phyloP scores from a whole-genome alignment of 805 yeast species.

The Wickerhamomyces silvicola region DNA sequence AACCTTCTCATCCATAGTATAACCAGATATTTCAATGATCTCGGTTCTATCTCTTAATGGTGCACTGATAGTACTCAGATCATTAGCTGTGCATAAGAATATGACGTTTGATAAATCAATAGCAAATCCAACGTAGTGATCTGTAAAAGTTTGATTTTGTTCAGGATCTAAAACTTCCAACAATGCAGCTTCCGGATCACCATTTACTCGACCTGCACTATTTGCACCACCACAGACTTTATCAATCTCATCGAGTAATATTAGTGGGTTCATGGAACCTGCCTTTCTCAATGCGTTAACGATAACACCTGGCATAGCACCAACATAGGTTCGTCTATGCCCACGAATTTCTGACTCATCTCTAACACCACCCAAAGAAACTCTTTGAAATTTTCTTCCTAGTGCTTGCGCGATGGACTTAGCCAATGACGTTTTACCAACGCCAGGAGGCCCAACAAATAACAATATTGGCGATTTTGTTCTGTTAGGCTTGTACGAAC shows the following conservation, averaged over 20 bases:
- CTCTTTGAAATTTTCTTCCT: constrained; percentile 68
- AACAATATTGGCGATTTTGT: constrained; percentile 66
- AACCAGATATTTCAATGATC: constrained; percentile 70
- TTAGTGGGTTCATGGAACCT: constrained; percentile 75
- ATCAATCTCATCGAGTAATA: constrained; percentile 80
- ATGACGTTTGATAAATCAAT: constrained; percentile 75
- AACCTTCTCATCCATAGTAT: constrained; percentile 70
- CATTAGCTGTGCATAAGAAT: constrained; percentile 84
- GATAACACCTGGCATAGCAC: constrained; percentile 84
- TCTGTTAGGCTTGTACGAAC: constrained; percentile 2
- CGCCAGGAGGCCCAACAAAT: constrained; percentile 91
- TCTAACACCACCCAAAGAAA: constrained; percentile 81
- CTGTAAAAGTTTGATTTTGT: constrained; percentile 70
- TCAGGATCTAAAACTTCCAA: constrained; percentile 88
- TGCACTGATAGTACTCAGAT: constrained; percentile 59
- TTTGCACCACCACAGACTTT: constrained; percentile 56
- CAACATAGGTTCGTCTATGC: constrained; percentile 86
- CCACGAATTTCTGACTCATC: constrained; percentile 90
- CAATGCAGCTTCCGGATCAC: constrained; percentile 88
- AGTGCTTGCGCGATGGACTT: constrained; percentile 71
- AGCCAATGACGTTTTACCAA: constrained; percentile 85
- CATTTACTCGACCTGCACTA: constrained; percentile 43
- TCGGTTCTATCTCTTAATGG: constrained; percentile 85
- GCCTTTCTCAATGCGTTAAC: constrained; percentile 72
- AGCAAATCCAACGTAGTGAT: constrained; percentile 83